Conservation (phyloP, 2,329 filamentous ascomycete species). For the Ilyonectria robusta region DNA sequence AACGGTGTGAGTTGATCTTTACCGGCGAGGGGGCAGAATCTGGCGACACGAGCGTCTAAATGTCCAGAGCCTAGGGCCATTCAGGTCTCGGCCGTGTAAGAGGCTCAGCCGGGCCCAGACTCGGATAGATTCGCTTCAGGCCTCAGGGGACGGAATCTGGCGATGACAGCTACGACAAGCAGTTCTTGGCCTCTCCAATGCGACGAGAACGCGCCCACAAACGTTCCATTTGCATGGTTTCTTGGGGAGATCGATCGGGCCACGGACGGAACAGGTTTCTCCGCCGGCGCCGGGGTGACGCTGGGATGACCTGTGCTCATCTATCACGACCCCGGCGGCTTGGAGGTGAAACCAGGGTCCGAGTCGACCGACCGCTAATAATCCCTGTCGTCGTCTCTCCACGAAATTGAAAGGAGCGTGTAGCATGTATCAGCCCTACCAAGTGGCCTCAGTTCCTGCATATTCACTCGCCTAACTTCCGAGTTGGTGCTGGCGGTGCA, state of each 20-base stretch:
- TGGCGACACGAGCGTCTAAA: background rate
- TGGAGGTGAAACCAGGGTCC: conserved; percentile 6
- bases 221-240: conserved; percentile 16
- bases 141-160: background rate
- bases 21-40: background rate
- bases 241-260: conserved; percentile 33
- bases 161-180: conserved; percentile 1
- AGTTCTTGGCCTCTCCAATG: background rate
- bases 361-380: conserved; percentile 14
- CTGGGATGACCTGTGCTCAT: conserved; percentile 21
- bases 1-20: background rate
- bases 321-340: conserved; percentile 27
- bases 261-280: conserved; percentile 32
- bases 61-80: background rate
- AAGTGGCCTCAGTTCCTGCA: conserved; percentile 40
- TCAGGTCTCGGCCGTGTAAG: background rate
- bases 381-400: conserved; percentile 26
- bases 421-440: conserved; percentile 46
- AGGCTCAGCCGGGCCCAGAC: background rate
- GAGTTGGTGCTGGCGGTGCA: conserved; percentile 21
- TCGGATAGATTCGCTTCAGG: conserved; percentile 15
- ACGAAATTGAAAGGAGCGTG: conserved; percentile 46
- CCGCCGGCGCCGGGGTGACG: conserved; percentile 25
- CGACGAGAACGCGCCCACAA: conserved; percentile 26
- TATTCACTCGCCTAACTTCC: conserved; percentile 2